Base-by-base conservation (phyloP, 176 grass and related monocot genomes). In the Paspalum notatum region DNA sequence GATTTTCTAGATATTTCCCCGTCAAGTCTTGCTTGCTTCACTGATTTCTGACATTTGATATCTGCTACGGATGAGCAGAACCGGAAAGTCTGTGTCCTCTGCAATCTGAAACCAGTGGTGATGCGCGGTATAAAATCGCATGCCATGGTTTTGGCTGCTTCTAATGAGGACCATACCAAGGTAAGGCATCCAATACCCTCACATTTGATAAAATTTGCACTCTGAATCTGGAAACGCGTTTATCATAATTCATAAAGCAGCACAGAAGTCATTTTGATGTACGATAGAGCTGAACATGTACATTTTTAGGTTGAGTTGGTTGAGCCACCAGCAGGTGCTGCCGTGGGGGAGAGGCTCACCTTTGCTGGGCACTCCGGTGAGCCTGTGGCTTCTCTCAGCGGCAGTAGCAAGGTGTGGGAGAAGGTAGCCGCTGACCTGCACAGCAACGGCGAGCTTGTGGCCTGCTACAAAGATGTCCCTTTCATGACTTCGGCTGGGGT, bases 121-220 rank as follows among this genome's bases (percentile, higher is more conserved):
- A 99, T 95, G 93, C 86, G 93, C 0, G 93, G 96, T 61, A 95
- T 95, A 54, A 99, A 99, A 72, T 95, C 96, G 70, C 86, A 91
- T 80, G 96, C 93, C 7, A 95, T 99, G 96, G 96, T 99, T 89
- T 82, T 99, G 87, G 96, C 96, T 77, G 93, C 93, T 75, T 99
- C 96, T 20, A 95, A 89, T 62, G 90, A 86, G 52, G 90, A 99
- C 5, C 88, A 99, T 89, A 85, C 84, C 11, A 93, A 88, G 58
- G 96, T 99, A 91, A 82, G 68, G 2, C 59, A 75, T 73, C 17
- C 1, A 5, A 42, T 62, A 7, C 21, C 21, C 77, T 75, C 12
- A 12, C 43, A 8, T 50, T 20, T 49, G 43, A 44, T 76, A 4
- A 22, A 50, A 62, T 18, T 65, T 12, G 20, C 57, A 16, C 11